Percentiles rank a stretch among this genome's conserved stretches.
phyloP scores from a whole-genome alignment of 2,329 filamentous ascomycete genomes.

The Pleomassaria siparia region DNA sequence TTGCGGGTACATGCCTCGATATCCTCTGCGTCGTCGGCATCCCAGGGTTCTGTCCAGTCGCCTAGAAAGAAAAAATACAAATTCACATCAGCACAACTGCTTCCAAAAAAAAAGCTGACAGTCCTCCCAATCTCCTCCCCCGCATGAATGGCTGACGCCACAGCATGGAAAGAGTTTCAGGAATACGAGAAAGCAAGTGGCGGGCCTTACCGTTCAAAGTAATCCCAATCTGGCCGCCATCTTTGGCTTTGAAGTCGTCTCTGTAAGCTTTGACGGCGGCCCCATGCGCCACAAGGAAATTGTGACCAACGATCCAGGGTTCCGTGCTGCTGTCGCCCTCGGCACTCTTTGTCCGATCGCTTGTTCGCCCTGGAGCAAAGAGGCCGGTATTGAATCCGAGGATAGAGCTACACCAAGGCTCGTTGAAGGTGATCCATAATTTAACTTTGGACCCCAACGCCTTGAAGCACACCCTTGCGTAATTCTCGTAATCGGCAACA shows the following conservation, averaged over 20 bases:
- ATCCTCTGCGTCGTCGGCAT: constrained; percentile 72
- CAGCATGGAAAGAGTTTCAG: constrained; percentile 19
- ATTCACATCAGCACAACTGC: constrained; percentile 18
- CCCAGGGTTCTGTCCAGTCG: constrained; percentile 81
- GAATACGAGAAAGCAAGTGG: constrained; percentile 13
- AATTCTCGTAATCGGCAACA: constrained; percentile 76
- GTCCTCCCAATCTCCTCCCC: not conserved
- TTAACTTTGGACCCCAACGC: constrained; percentile 73
- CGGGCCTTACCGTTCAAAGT: constrained; percentile 72
- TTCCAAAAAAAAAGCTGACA: no score
- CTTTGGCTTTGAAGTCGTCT: constrained; percentile 73
- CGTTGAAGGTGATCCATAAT: constrained; percentile 89
- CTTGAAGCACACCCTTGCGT: constrained; percentile 74
- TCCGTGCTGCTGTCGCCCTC: constrained; percentile 75
- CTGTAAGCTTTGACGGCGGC: constrained; percentile 80
- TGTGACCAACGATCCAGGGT: constrained; percentile 82
- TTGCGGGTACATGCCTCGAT: constrained; percentile 77
- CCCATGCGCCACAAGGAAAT: constrained; percentile 76
- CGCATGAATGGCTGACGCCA: constrained; percentile 19
- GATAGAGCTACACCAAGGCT: constrained; percentile 83
- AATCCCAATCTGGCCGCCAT: constrained; percentile 80
- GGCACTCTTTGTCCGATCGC: constrained; percentile 69
- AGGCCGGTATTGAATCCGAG: constrained; percentile 76
- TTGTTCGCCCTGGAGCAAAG: constrained; percentile 81
- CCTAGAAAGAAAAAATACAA: no score